A percentile compares a stretch with the other conserved stretches of the same genome.
These are phyloP conservation scores for Pseudocercospora musae DNA, from an alignment of 2,329 filamentous ascomycete genomes.

Conservation along the genomic window DNA sequence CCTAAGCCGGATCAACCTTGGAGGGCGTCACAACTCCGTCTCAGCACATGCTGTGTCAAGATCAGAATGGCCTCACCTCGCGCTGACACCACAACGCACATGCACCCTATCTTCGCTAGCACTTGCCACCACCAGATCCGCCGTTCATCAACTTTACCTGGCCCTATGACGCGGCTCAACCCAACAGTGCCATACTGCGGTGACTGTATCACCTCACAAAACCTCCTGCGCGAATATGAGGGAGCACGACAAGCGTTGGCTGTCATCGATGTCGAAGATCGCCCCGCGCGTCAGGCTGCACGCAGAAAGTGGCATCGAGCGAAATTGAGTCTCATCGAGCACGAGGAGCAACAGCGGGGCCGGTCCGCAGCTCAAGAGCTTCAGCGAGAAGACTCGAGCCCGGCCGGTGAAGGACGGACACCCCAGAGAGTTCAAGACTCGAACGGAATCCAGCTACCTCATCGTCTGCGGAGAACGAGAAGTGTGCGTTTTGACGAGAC, in stretches of 20 bases:
- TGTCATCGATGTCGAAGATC: background rate
- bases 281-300: background rate
- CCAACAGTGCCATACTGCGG: background rate
- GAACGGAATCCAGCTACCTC: background rate
- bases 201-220: background rate
- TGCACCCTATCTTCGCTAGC: background rate
- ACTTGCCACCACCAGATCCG: background rate
- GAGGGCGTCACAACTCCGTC: no score
- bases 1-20: background rate
- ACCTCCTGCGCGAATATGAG: background rate
- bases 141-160: background rate
- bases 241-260: background rate
- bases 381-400: background rate
- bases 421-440: background rate
- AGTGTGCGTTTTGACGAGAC: slow-evolving; percentile 2
- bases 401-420: background rate
- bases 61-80: background rate
- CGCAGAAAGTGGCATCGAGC: background rate
- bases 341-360: background rate
- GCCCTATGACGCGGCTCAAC: background rate
- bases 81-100: background rate
- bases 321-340: background rate
- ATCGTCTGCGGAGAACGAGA: background rate
- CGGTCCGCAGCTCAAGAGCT: background rate
- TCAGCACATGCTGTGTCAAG: background rate